phyloP scores from a whole-genome alignment of 140 eudicot species.

The Ambrosia hybrid region DNA sequence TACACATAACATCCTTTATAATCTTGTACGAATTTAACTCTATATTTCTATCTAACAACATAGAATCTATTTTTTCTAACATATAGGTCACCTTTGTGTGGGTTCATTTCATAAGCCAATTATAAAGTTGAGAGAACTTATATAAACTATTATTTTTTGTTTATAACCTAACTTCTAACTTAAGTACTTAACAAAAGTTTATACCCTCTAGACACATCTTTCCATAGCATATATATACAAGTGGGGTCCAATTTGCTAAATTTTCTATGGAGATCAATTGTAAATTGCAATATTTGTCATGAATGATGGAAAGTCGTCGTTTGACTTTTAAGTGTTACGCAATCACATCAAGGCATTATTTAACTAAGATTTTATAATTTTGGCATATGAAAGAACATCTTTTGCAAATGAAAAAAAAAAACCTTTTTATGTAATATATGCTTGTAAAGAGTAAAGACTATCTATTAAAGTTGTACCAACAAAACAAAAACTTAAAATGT shows the following conservation, averaged over 20 bases:
- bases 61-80: no score
- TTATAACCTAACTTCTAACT: neutral
- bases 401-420: neutral
- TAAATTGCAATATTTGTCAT: neutral
- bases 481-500: neutral
- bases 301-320: neutral
- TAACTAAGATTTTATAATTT: neutral
- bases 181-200: neutral
- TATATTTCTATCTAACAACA: no score
- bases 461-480: no score
- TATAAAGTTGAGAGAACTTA: neutral
- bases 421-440: no score
- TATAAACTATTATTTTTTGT: neutral
- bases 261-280: neutral
- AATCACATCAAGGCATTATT: neutral
- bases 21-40: no score
- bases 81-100: neutral
- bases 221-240: neutral
- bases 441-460: no score
- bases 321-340: neutral
- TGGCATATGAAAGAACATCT: neutral
- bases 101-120: neutral
- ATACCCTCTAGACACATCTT: neutral
- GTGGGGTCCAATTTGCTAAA: neutral
- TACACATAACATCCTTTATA: no score